Base-by-base conservation (phyloP, 2,329 filamentous ascomycete species). In the Monilinia polystroma region DNA sequence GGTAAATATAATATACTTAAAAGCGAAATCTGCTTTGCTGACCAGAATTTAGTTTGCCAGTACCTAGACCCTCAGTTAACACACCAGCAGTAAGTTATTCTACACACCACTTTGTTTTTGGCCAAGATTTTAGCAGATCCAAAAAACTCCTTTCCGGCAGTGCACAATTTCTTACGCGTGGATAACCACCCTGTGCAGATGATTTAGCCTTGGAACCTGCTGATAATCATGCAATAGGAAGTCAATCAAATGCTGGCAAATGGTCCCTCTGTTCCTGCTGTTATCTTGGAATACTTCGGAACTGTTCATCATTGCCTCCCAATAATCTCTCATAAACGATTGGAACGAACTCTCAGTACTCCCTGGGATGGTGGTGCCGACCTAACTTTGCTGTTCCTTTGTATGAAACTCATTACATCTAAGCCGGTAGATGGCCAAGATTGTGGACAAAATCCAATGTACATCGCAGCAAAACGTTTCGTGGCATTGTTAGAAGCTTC, bases 251-350 rank as follows among this genome's bases (percentile, higher is more conserved):
- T 78, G 14, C 73, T 83, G 2, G 80, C 79, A 57, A 76, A 77
- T 62, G 76, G 73, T 23, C 68, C 73, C 1, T 73, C 77, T 26
- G 72, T 82, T 20, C 77, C 80, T 67, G 74, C 75, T 18, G 75
- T 78, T 53, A 73, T 80, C 16, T 73, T 74, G 18, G 72, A 78
- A 41, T 84, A 81, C 70, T 83, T 83, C 66, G 68, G 68, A 29
- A 80, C 79, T 5, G 72, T 82, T 20, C 81, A 84, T 68, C 75
- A 75, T 38, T 83, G 81, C 79, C 78, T 83, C 68, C 81, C 81
- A 8, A 80, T 84, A 58, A 72, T 83, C 41, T 82, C 80, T 20
- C 79, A 78, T 69, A 83, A 81, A 69, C 75, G 80, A 29, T 75
- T 83, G 69, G 71, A 68, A 47, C 68, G 68, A 64, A 79, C 79